Conservation (phyloP, 2,329 filamentous ascomycete species). For the Talaromyces pinophilus region DNA sequence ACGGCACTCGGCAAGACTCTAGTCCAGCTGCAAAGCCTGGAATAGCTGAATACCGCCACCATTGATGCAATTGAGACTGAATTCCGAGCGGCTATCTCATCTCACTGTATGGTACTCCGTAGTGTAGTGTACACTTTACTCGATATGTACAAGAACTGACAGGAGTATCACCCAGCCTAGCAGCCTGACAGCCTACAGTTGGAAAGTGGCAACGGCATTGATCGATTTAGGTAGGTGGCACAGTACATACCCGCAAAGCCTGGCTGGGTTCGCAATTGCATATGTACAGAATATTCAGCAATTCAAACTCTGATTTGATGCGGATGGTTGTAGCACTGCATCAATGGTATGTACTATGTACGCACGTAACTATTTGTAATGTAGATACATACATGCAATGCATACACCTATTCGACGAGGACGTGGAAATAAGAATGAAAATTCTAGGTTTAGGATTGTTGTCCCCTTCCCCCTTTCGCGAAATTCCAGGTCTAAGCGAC, state of each 20-base stretch:
- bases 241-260: conserved; percentile 4
- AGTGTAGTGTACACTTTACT: neutral
- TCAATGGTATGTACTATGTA: neutral
- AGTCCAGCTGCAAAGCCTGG: neutral
- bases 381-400: neutral
- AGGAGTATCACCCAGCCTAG: neutral
- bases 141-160: neutral
- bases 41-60: neutral
- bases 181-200: neutral
- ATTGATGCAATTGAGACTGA: neutral
- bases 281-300: conserved; percentile 1
- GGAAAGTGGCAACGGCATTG: neutral
- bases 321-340: conserved; percentile 5
- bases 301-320: neutral
- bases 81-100: neutral
- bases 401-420: neutral
- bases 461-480: neutral
- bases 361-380: neutral
- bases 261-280: neutral
- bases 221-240: neutral
- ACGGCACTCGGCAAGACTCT: neutral
- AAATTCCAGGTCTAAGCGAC: neutral
- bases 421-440: neutral
- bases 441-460: neutral
- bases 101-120: neutral